Conservation (phyloP, 31 red algal genomes). For the Odonthalia washingtoniensis region DNA sequence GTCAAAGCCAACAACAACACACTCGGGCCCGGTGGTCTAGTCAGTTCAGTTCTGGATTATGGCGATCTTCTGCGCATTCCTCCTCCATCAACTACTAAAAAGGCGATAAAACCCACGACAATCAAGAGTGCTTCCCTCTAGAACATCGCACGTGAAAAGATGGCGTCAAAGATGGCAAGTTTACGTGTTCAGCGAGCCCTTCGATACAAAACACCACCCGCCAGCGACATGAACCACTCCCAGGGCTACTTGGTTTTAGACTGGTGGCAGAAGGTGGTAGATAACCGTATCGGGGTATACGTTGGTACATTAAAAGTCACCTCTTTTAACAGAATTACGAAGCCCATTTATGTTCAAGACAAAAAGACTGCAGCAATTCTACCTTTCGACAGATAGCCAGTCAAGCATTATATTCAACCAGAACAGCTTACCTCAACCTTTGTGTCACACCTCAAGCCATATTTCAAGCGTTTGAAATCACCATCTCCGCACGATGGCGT, state of each 20-base stretch:
- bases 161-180: constrained; percentile 9
- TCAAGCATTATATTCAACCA: constrained; percentile 50
- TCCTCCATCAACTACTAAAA: too few relatives aligned
- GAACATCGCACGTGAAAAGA: neutral
- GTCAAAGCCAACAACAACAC: too few relatives aligned
- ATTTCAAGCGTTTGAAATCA: too few relatives aligned
- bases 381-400: constrained; percentile 33
- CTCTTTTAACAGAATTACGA: constrained; percentile 23
- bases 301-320: constrained; percentile 10
- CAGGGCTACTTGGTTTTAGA: constrained; percentile 7
- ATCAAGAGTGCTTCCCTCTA: neutral
- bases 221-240: neutral
- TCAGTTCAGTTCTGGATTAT: too few relatives aligned
- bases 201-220: neutral
- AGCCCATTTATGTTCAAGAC: constrained; percentile 53
- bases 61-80: too few relatives aligned
- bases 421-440: neutral
- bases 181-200: neutral
- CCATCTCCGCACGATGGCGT: too few relatives aligned
- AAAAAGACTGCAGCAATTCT: constrained; percentile 10
- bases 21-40: too few relatives aligned
- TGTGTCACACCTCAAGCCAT: neutral
- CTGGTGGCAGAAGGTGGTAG: constrained; percentile 50
- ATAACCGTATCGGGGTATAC: constrained; percentile 58
- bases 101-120: too few relatives aligned